Evolutionary conservation across 495 filamentous ascomycete genomes (phyloP).

Genomic region (Penicillium salamii): DNA sequence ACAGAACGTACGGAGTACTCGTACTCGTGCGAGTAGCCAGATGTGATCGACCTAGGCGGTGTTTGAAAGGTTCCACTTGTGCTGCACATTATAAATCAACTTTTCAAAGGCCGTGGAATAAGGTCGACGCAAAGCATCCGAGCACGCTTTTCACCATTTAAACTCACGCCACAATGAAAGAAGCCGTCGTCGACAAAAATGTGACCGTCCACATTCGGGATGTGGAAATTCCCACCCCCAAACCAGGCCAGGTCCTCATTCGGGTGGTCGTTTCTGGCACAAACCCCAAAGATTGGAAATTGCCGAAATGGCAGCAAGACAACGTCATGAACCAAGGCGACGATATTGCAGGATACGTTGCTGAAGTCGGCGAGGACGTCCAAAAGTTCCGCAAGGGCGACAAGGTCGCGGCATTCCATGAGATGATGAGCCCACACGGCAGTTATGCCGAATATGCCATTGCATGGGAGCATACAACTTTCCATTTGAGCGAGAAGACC

Average conservation of each 20-base stretch:
- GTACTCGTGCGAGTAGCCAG: too few relatives aligned
- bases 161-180: constrained; percentile 66
- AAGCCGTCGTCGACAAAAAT: constrained; percentile 56
- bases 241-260: constrained; percentile 64
- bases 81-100: too few relatives aligned
- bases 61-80: too few relatives aligned
- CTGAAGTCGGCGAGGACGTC: constrained; percentile 59
- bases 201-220: constrained; percentile 60
- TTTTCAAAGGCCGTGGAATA: too few relatives aligned
- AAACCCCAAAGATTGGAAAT: constrained; percentile 83
- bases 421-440: constrained; percentile 53
- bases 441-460: constrained; percentile 72
- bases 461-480: constrained; percentile 62
- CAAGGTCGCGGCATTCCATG: constrained; percentile 68
- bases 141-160: too few relatives aligned
- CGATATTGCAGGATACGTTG: constrained; percentile 68
- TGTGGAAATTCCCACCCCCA: constrained; percentile 58
- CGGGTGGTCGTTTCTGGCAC: constrained; percentile 65
- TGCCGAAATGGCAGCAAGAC: constrained; percentile 26
- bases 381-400: constrained; percentile 64
- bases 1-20: too few relatives aligned
- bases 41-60: too few relatives aligned
- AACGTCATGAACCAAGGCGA: constrained; percentile 58
- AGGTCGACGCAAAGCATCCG: too few relatives aligned
- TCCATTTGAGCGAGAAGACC: constrained; percentile 61